Conservation (phyloP, 2,329 filamentous ascomycete species). For the Aspergillus thermomutatus region DNA sequence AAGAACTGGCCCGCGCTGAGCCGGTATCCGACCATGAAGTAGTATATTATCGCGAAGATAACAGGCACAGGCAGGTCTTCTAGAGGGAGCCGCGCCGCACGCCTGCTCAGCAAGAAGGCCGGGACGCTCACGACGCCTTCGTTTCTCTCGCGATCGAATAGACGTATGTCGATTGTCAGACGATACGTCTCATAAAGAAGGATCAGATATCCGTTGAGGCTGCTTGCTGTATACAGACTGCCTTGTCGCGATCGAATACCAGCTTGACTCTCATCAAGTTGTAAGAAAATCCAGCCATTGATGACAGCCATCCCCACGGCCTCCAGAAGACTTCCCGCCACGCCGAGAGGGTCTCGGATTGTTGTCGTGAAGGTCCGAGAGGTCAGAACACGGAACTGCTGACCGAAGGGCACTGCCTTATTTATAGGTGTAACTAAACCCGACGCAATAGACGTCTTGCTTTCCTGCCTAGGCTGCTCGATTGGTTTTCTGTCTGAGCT, state of each 20-base stretch:
- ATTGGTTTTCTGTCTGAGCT: not conserved
- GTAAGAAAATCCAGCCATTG: slow-evolving; percentile 69
- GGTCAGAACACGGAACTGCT: slow-evolving; percentile 65
- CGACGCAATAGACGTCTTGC: not conserved
- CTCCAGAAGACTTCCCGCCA: slow-evolving; percentile 67
- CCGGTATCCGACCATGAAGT: slow-evolving; percentile 75
- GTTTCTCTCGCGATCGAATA: slow-evolving; percentile 71
- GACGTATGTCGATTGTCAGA: slow-evolving; percentile 68
- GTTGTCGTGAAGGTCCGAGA: slow-evolving; percentile 68
- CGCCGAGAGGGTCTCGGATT: slow-evolving; percentile 72
- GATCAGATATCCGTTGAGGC: slow-evolving; percentile 72
- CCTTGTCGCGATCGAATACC: slow-evolving; percentile 73
- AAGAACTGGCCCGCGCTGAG: slow-evolving; percentile 63
- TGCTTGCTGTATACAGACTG: slow-evolving; percentile 67
- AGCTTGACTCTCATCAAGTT: slow-evolving; percentile 61
- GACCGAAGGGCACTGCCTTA: slow-evolving; percentile 55
- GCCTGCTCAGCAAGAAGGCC: slow-evolving; percentile 66
- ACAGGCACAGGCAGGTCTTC: slow-evolving; percentile 73
- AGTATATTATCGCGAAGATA: slow-evolving; percentile 67
- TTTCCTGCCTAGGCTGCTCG: not conserved
- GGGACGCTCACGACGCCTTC: slow-evolving; percentile 69
- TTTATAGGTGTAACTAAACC: slow-evolving; percentile 4
- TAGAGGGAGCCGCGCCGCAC: slow-evolving; percentile 64
- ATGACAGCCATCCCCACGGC: slow-evolving; percentile 68
- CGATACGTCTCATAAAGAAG: slow-evolving; percentile 74